Conservation (phyloP, 441 rosid species). For the Theobroma grandiflorum region DNA sequence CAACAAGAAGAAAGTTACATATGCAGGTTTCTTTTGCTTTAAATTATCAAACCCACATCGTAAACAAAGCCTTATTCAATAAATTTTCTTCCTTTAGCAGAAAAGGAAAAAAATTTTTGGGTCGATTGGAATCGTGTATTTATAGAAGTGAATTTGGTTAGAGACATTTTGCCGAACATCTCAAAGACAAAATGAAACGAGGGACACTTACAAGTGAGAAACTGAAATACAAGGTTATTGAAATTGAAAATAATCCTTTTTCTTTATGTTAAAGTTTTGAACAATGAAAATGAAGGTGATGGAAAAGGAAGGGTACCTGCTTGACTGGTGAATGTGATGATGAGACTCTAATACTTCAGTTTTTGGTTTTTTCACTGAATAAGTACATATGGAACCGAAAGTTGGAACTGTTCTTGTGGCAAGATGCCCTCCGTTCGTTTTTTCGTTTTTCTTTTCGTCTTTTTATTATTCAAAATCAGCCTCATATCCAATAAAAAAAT, state of each 20-base stretch:
- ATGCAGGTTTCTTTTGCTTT: background rate
- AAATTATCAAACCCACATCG: conserved; percentile 11
- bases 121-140: background rate
- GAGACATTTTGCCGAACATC: background rate
- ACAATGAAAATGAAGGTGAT: background rate
- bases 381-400: too few relatives aligned
- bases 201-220: background rate
- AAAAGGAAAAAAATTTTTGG: background rate
- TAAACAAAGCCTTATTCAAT: background rate
- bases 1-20: background rate
- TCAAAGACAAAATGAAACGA: background rate
- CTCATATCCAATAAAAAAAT: too few relatives aligned
- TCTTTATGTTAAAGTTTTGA: too few relatives aligned
- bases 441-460: too few relatives aligned
- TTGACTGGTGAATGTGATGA: background rate
- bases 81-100: conserved; percentile 2
- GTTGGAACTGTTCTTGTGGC: background rate
- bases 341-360: background rate
- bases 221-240: background rate
- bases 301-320: background rate
- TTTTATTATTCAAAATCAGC: too few relatives aligned
- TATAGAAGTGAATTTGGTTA: background rate
- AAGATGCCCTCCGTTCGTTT: too few relatives aligned
- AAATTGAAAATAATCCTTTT: too few relatives aligned
- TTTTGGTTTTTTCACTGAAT: background rate